phyloP scores from a whole-genome alignment of 176 grass and related monocot genomes.

The Miscanthus lutarioriparius region DNA sequence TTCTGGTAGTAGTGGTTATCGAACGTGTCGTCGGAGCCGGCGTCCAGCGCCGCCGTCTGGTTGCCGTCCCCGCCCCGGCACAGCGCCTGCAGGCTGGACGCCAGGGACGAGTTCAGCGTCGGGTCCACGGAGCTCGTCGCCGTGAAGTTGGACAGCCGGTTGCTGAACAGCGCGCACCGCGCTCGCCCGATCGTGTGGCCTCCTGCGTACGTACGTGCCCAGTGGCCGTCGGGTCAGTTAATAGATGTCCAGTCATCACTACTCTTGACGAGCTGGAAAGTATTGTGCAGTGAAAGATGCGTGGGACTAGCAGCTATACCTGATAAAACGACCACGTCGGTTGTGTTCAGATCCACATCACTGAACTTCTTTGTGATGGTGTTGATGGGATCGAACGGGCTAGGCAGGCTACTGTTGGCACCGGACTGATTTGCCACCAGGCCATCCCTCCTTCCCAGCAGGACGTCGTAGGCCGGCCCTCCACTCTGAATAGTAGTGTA shows the following conservation, averaged over 20 bases:
- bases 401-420: conserved; percentile 59
- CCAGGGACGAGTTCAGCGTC: conserved; percentile 66
- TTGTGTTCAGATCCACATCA: conserved; percentile 57
- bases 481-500: conserved; percentile 45
- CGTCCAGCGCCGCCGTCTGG: conserved; percentile 70
- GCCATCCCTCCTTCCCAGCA: conserved; percentile 65
- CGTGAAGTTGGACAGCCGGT: conserved; percentile 64
- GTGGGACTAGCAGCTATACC: conserved; percentile 20
- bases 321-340: conserved; percentile 76
- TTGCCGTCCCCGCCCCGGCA: conserved; percentile 73
- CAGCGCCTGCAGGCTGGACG: conserved; percentile 58
- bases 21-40: conserved; percentile 61
- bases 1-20: conserved; percentile 94
- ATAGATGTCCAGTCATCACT: too few relatives aligned
- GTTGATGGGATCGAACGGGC: conserved; percentile 41
- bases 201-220: neutral
- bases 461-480: conserved; percentile 49
- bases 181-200: conserved; percentile 79
- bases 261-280: neutral
- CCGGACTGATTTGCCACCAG: conserved; percentile 69
- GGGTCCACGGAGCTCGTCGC: conserved; percentile 53
- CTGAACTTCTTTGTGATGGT: conserved; percentile 39
- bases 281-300: neutral
- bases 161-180: conserved; percentile 62
- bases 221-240: too few relatives aligned